Conservation (phyloP, 1,284 basidiomycete species). For the Phaffia rhodozyma region DNA sequence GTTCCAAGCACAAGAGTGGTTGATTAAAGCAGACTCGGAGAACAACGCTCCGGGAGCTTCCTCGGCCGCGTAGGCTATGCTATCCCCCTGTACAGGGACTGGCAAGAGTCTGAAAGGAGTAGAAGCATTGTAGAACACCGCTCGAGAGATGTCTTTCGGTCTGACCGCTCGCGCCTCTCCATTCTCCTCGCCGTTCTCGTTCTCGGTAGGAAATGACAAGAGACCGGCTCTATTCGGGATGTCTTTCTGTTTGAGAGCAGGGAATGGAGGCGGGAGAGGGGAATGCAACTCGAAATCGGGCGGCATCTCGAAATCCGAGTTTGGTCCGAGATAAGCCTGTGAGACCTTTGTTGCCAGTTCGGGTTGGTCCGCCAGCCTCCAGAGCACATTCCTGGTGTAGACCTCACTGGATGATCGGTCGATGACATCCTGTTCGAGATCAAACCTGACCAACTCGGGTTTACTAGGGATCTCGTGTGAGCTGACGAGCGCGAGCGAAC, state of each 20-base stretch:
- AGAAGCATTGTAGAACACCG: conserved; percentile 14
- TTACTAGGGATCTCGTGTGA: background rate
- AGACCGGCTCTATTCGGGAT: background rate
- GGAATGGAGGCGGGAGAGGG: background rate
- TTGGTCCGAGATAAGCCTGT: conserved; percentile 15
- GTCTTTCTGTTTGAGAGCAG: background rate
- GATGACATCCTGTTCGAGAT: conserved; percentile 8
- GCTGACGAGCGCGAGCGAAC: conserved; percentile 2
- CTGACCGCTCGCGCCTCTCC: background rate
- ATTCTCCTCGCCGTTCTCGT: background rate
- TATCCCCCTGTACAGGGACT: conserved; percentile 2
- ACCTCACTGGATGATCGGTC: conserved; percentile 1
- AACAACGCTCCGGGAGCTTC: conserved; percentile 9
- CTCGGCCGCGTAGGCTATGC: conserved; percentile 8
- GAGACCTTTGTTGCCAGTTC: conserved; percentile 11
- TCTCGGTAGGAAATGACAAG: background rate
- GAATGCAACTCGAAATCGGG: conserved; percentile 1
- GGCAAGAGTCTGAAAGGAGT: background rate
- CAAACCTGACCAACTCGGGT: conserved; percentile 5
- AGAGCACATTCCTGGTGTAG: conserved; percentile 14
- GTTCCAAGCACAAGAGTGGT: conserved; percentile 14
- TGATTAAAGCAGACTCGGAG: conserved; percentile 12
- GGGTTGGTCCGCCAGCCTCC: conserved; percentile 14
- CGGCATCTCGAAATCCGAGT: background rate
- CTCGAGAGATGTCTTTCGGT: background rate